Evolutionary conservation across 306 rosid species (phyloP), one percentile per base, ranked within the genome.

Genomic region (Glycine soja): DNA sequence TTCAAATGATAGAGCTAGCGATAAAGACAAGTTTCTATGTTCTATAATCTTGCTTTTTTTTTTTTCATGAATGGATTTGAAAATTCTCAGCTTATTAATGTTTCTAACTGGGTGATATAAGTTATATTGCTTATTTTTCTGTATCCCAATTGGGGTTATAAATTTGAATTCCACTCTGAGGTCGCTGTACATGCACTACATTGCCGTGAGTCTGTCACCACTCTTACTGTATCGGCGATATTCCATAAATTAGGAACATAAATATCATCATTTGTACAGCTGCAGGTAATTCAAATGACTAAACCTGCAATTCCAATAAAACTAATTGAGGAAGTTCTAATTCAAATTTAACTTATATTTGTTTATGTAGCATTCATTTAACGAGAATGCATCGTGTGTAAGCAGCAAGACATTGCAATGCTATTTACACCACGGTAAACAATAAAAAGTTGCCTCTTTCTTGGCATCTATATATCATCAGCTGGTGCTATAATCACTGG

Each of bases 211-310:
- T 57, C 6, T 59, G 36, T 42, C 9, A 46, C 12, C 48, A 0
- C 11, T 18, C 7, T 71, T 8, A 32, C 47, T 32, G 6, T 54
- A 56, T 16, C 24, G 58, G 59, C 19, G 2, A 64, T 48, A 48
- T 52, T 40, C 15, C 34, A 11, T 16, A 53, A 12, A 53, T 18
- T 53, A 18, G 58, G 7, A 77, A 53, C 54, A 40, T 2, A 65
- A 18, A 46, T 47, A 5, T n/a, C 70, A 63, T 10, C 59, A 47
- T 11, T 48, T n/a, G 30, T 5, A 45, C 36, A 46, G n/a, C 8
- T 62, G 63, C 68, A 19, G 10, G 24, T 7, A 51, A 19, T 64
- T 59, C 56, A 48, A 80, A 63, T 63, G 38, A 14, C 47, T 81
- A 38, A 52, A 40, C 67, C 64, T 51, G 75, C 2, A 32, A 4